A percentile compares a stretch with the other conserved stretches of the same genome.
Evolutionary conservation across 2,329 filamentous ascomycete genomes (phyloP).

Genomic region (Colletotrichum sp.): DNA sequence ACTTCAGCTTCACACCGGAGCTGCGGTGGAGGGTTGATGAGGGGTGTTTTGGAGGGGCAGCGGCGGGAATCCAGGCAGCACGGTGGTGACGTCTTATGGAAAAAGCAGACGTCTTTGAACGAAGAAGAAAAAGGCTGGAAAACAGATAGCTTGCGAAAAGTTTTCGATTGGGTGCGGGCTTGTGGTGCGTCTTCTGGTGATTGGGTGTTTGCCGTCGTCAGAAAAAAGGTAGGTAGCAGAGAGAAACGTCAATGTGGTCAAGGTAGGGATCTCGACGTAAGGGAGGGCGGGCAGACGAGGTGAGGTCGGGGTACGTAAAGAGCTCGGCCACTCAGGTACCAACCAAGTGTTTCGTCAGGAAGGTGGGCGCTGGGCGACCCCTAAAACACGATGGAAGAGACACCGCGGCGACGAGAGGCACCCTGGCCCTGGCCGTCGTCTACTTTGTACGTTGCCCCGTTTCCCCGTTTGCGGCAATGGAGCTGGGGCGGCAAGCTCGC

Average conservation of each 20-base stretch:
- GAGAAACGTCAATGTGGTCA: not conserved
- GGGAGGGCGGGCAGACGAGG: not conserved
- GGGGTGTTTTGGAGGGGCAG: slow-evolving; percentile 16
- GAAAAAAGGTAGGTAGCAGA: not conserved
- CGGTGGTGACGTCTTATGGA: slow-evolving; percentile 8
- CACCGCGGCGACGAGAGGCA: not conserved
- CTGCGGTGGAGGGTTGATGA: slow-evolving; percentile 3
- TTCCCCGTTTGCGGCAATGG: slow-evolving; percentile 1
- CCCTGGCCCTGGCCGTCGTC: not conserved
- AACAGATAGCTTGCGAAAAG: not conserved
- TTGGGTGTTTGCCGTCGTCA: not conserved
- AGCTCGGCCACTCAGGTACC: slow-evolving; percentile 10
- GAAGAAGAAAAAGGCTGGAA: not conserved
- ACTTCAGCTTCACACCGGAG: not conserved
- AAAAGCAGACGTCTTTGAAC: not conserved
- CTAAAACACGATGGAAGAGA: not conserved
- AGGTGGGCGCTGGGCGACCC: not conserved
- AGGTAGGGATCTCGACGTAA: not conserved
- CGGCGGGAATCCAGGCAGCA: slow-evolving; percentile 4
- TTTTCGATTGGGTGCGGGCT: not conserved
- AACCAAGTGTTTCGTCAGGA: slow-evolving; percentile 1
- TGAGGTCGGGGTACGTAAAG: not conserved
- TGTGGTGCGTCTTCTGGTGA: not conserved
- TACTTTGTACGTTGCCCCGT: not conserved
- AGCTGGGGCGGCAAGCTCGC: not conserved